Evolutionary conservation across 805 yeast species (phyloP).

Genomic region (Candida succiphila): DNA sequence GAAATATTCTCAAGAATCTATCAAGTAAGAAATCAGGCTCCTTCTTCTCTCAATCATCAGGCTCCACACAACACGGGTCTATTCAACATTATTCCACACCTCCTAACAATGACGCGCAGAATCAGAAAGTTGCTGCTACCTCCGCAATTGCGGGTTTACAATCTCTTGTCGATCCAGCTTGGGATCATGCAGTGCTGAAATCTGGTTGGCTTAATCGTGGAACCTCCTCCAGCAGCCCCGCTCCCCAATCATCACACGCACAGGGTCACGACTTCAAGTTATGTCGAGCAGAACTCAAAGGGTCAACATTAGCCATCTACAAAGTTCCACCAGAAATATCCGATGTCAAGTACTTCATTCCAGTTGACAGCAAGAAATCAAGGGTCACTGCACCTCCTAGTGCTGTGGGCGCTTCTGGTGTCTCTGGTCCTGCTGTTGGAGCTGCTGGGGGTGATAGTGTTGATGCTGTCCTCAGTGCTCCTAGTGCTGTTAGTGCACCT

Average conservation of each 20-base stretch:
- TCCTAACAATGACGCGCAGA: too few species aligned
- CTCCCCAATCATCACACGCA: too few species aligned
- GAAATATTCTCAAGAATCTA: neutral
- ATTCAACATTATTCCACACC: too few species aligned
- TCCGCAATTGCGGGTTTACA: neutral
- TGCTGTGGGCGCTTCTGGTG: neutral
- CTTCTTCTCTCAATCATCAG: neutral
- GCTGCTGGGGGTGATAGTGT: too few species aligned
- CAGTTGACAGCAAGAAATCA: neutral
- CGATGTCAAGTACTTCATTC: slow-evolving; percentile 14
- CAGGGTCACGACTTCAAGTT: slow-evolving; percentile 29
- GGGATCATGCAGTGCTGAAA: slow-evolving; percentile 31
- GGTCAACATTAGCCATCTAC: slow-evolving; percentile 54
- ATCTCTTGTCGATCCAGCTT: slow-evolving; percentile 17
- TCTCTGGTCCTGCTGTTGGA: neutral
- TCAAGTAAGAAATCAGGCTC: neutral
- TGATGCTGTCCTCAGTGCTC: too few species aligned
- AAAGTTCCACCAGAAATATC: slow-evolving; percentile 42
- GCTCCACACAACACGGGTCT: too few species aligned
- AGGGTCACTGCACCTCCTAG: neutral
- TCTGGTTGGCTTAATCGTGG: slow-evolving; percentile 54
- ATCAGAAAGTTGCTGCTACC: neutral
- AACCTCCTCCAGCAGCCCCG: slow-evolving; percentile 14
- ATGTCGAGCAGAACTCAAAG: slow-evolving; percentile 58
- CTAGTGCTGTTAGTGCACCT: neutral